Conservation (phyloP, 768 basidiomycete genomes). For the Xanthoconium purpureum region DNA sequence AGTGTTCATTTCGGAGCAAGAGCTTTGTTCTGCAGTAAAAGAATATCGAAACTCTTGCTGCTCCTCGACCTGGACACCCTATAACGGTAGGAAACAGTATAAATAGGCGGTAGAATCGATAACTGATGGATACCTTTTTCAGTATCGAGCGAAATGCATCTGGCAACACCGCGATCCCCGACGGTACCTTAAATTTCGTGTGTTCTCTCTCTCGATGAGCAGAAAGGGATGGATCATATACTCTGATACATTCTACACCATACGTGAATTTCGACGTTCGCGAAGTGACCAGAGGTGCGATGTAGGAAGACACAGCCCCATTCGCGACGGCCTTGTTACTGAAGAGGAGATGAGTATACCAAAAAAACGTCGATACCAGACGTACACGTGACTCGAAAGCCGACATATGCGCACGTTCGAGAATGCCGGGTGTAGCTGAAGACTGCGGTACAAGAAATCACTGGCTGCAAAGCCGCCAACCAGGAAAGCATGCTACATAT, state of each 20-base stretch:
- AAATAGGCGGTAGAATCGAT: not conserved
- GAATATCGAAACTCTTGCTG: slow-evolving; percentile 18
- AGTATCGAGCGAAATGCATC: slow-evolving; percentile 39
- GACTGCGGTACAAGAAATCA: slow-evolving; percentile 41
- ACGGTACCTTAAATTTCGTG: slow-evolving; percentile 15
- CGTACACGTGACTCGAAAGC: slow-evolving; percentile 48
- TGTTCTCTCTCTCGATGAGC: slow-evolving; percentile 37
- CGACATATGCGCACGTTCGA: slow-evolving; percentile 36
- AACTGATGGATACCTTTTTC: slow-evolving; percentile 16
- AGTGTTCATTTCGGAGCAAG: not conserved
- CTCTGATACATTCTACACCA: slow-evolving; percentile 32
- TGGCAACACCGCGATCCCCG: slow-evolving; percentile 32
- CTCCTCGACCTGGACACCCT: slow-evolving; percentile 20
- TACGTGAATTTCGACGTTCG: slow-evolving; percentile 43
- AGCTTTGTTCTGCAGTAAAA: not conserved
- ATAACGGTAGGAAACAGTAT: not conserved
- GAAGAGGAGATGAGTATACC: not conserved
- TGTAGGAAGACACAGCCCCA: slow-evolving; percentile 12
- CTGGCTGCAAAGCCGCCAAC: slow-evolving; percentile 51
- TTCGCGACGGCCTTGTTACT: slow-evolving; percentile 42
- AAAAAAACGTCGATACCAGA: not conserved
- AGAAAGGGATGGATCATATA: slow-evolving; percentile 19
- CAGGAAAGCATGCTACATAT: slow-evolving; percentile 37
- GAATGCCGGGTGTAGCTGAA: slow-evolving; percentile 29
- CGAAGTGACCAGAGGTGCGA: slow-evolving; percentile 44